Evolutionary conservation across 2,329 filamentous ascomycete species (phyloP).

Genomic region (Aspergillus ruber): DNA sequence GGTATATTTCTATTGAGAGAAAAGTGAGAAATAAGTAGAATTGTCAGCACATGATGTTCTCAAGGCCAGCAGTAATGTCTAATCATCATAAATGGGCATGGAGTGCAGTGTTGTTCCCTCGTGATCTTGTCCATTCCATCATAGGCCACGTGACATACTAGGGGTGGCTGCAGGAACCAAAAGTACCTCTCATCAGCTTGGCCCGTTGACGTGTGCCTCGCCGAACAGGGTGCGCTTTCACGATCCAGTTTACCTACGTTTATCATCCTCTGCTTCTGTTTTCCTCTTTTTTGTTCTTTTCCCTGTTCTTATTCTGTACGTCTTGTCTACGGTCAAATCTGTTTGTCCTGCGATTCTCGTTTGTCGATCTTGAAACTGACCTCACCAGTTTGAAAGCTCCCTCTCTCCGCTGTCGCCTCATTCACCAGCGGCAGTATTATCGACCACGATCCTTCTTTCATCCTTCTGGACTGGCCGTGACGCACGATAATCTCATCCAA

Average conservation of each 20-base stretch:
- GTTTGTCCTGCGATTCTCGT: constrained; percentile 4
- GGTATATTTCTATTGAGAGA: neutral
- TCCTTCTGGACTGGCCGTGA: constrained; percentile 4
- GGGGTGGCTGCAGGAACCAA: constrained; percentile 22
- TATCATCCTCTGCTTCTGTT: constrained; percentile 17
- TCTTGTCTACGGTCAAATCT: constrained; percentile 7
- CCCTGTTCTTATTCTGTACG: constrained; percentile 15
- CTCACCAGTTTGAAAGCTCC: constrained; percentile 19
- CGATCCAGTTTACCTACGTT: constrained; percentile 9
- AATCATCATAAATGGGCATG: neutral
- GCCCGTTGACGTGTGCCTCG: constrained; percentile 28
- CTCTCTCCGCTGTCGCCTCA: constrained; percentile 26
- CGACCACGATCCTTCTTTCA: constrained; percentile 7
- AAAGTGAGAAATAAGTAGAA: neutral
- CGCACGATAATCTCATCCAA: constrained; percentile 11
- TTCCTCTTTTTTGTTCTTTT: constrained; percentile 15
- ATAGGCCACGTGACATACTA: constrained; percentile 18
- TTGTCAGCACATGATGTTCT: neutral
- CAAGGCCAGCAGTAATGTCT: neutral
- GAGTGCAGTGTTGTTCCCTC: neutral
- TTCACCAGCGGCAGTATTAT: constrained; percentile 20
- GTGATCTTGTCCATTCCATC: constrained; percentile 7
- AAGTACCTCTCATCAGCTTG: constrained; percentile 21
- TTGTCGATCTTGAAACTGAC: constrained; percentile 12
- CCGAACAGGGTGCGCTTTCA: constrained; percentile 11